phyloP scores from a whole-genome alignment of 2,329 filamentous ascomycete species.

The Pestalotiopsis sp. region DNA sequence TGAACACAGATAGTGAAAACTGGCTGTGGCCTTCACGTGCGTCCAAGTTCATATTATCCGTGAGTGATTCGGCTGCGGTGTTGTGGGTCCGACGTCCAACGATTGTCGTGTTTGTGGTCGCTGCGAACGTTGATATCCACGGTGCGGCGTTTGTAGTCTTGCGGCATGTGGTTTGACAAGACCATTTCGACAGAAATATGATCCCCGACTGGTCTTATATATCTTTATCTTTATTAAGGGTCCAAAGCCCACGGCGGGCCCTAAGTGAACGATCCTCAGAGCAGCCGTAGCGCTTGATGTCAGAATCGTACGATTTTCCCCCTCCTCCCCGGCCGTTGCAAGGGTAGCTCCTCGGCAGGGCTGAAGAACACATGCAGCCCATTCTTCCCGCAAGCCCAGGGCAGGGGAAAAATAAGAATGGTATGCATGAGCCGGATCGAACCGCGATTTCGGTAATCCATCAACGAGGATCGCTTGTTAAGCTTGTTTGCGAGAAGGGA shows the following conservation, averaged over 20 bases:
- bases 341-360: constrained; percentile 10
- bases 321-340: neutral
- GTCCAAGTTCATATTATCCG: neutral
- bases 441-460: constrained; percentile 5
- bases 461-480: constrained; percentile 3
- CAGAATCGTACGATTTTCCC: constrained; percentile 12
- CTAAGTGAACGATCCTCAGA: neutral
- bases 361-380: neutral
- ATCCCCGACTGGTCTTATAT: neutral
- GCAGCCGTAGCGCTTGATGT: constrained; percentile 11
- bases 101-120: neutral
- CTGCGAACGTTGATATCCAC: neutral
- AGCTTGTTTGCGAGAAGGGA: neutral
- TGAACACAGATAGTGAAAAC: neutral
- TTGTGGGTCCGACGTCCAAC: neutral
- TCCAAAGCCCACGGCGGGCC: neutral
- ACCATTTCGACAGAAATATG: neutral
- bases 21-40: neutral
- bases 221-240: neutral
- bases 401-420: constrained; percentile 2
- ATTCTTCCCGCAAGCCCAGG: constrained; percentile 7
- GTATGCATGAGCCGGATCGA: constrained; percentile 7
- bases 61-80: neutral
- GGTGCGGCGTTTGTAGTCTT: neutral
- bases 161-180: too few species aligned